These are phyloP conservation scores for Fusarium liriodendri DNA, from an alignment of 2,329 filamentous ascomycete genomes.

Conservation along the genomic window DNA sequence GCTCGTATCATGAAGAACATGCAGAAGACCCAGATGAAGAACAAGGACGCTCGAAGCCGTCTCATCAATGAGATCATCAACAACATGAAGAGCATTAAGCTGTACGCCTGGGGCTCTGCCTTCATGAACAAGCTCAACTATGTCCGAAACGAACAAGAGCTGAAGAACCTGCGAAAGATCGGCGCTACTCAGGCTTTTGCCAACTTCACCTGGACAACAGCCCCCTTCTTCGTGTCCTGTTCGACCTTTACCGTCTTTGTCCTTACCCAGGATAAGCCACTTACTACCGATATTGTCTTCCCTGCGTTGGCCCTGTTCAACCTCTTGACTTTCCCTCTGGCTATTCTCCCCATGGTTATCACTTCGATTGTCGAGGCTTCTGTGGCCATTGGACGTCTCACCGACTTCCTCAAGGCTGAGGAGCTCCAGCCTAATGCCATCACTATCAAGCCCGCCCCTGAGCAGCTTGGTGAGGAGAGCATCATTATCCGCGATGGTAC, in stretches of 20 bases:
- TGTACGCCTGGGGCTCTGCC: conserved; percentile 96
- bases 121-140: conserved; percentile 98
- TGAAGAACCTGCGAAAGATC: conserved; percentile 96
- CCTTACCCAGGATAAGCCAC: conserved; percentile 79
- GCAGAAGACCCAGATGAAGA: conserved; percentile 98
- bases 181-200: conserved; percentile 93
- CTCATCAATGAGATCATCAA: conserved; percentile 98
- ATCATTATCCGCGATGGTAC: conserved; percentile 85
- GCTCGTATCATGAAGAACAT: conserved; percentile 93
- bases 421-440: conserved; percentile 92
- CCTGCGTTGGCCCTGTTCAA: conserved; percentile 94
- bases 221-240: conserved; percentile 97
- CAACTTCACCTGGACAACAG: conserved; percentile 98
- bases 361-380: conserved; percentile 94
- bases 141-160: conserved; percentile 93
- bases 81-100: conserved; percentile 99
- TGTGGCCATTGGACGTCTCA: conserved; percentile 90
- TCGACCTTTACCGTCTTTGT: conserved; percentile 97
- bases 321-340: conserved; percentile 91
- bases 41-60: conserved; percentile 93
- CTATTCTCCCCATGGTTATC: conserved; percentile 97
- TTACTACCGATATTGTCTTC: conserved; percentile 96
- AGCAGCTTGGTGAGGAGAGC: conserved; percentile 85
- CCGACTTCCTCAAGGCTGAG: conserved; percentile 85
- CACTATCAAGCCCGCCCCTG: conserved; percentile 72